Evolutionary conservation across 768 basidiomycete genomes (phyloP).

Genomic region (Leccinum subgranulosum): DNA sequence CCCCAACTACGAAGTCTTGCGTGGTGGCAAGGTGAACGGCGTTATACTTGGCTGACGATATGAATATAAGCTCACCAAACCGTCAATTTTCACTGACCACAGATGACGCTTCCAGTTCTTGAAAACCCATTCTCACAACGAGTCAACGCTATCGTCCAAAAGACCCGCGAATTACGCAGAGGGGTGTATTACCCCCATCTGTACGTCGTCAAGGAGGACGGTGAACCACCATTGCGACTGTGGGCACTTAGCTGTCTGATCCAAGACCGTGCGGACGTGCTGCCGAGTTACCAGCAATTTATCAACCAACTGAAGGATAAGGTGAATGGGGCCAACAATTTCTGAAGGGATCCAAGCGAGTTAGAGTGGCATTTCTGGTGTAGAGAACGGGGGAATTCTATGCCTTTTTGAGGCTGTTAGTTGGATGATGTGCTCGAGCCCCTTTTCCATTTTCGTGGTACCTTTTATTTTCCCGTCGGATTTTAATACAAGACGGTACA

Average conservation of each 20-base stretch:
- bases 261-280: constrained; percentile 92
- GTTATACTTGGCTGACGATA: background rate
- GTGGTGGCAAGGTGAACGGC: constrained; percentile 80
- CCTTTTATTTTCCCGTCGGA: background rate
- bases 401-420: background rate
- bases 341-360: constrained; percentile 9
- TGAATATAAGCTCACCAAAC: background rate
- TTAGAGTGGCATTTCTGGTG: background rate
- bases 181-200: constrained; percentile 92
- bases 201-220: constrained; percentile 97
- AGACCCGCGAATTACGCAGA: constrained; percentile 90
- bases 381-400: background rate
- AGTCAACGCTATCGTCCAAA: constrained; percentile 89
- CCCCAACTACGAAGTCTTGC: constrained; percentile 81
- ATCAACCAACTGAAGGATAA: constrained; percentile 88
- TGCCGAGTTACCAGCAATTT: constrained; percentile 96
- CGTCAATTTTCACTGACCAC: background rate
- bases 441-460: background rate
- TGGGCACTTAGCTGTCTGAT: constrained; percentile 96
- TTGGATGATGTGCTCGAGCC: background rate
- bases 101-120: constrained; percentile 86
- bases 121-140: constrained; percentile 97
- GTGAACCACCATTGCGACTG: constrained; percentile 87
- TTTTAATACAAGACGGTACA: background rate
- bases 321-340: constrained; percentile 39